Conservation (phyloP, 164 flowering plant genomes). For the Pachysandra terminalis region DNA sequence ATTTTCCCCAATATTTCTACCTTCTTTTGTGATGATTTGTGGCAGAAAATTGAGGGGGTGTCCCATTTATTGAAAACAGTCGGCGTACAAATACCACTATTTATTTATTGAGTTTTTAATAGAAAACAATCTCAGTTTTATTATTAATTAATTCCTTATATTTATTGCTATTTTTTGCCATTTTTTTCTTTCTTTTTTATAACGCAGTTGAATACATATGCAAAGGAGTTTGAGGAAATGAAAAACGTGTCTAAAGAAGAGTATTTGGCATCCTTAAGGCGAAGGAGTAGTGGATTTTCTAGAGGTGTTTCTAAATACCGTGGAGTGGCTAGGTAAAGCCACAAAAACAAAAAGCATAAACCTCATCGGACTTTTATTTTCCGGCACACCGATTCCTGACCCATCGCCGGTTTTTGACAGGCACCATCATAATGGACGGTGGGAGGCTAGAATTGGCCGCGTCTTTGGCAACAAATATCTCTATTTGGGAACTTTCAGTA, state of each 20-base stretch:
- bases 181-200: neutral
- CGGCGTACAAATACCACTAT: neutral
- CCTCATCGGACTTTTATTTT: slow-evolving; percentile 1
- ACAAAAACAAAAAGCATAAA: too few relatives aligned
- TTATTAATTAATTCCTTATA: neutral
- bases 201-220: slow-evolving; percentile 60
- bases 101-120: neutral
- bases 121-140: too few relatives aligned
- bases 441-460: slow-evolving; percentile 61
- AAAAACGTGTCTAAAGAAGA: slow-evolving; percentile 60
- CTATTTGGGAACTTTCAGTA: slow-evolving; percentile 50
- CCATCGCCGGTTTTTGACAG: slow-evolving; percentile 22
- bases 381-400: slow-evolving; percentile 9
- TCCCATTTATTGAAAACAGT: too few relatives aligned
- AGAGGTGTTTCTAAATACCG: slow-evolving; percentile 96
- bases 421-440: slow-evolving; percentile 58
- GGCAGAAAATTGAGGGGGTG: too few relatives aligned
- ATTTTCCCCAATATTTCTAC: too few relatives aligned
- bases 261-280: slow-evolving; percentile 61
- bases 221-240: slow-evolving; percentile 71
- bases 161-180: neutral
- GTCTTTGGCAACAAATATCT: slow-evolving; percentile 51
- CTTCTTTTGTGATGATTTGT: too few relatives aligned
- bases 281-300: slow-evolving; percentile 88
- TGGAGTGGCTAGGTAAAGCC: slow-evolving; percentile 82